Evolutionary conservation across 1,139 yeast species (phyloP).

Genomic region (Lodderomyces elongisporus): DNA sequence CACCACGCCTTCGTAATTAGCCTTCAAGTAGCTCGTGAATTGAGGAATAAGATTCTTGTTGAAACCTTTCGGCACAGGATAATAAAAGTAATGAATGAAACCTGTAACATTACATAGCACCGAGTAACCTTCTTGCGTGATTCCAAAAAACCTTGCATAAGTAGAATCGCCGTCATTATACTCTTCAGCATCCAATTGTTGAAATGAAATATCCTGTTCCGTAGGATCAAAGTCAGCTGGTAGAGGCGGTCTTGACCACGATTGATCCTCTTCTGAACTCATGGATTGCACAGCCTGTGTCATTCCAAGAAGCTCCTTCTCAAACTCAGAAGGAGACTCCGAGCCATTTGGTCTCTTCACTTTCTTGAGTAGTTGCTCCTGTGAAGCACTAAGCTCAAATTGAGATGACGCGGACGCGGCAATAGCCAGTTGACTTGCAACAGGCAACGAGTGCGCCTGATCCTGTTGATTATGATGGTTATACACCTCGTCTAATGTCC

Average conservation of each 20-base stretch:
- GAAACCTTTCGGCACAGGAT: constrained; percentile 84
- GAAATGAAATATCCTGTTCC: constrained; percentile 61
- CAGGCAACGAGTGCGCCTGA: constrained; percentile 31
- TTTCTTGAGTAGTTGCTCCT: constrained; percentile 33
- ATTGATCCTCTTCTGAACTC: constrained; percentile 42
- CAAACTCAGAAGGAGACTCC: constrained; percentile 58
- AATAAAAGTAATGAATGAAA: constrained; percentile 84
- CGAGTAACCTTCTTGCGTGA: constrained; percentile 81
- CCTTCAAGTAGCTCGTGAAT: constrained; percentile 46
- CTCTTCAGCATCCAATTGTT: constrained; percentile 95
- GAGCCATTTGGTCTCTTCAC: constrained; percentile 31
- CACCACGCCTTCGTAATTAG: constrained; percentile 52
- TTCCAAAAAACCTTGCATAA: constrained; percentile 83
- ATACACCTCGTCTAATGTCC: constrained; percentile 9
- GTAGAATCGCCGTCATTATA: constrained; percentile 53
- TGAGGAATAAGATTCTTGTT: constrained; percentile 43
- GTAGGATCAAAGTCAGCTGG: constrained; percentile 46
- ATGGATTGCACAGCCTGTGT: constrained; percentile 33
- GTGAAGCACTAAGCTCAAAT: constrained; percentile 23
- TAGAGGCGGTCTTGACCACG: constrained; percentile 58
- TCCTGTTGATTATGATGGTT: too few species aligned
- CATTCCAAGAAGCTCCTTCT: constrained; percentile 59
- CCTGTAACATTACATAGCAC: constrained; percentile 88
- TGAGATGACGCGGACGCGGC: constrained; percentile 15
- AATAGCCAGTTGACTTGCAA: constrained; percentile 35